Percentiles rank a stretch among this genome's conserved stretches.
Conservation (phyloP, 1,139 yeast species). For the Komagataea norvegica region DNA sequence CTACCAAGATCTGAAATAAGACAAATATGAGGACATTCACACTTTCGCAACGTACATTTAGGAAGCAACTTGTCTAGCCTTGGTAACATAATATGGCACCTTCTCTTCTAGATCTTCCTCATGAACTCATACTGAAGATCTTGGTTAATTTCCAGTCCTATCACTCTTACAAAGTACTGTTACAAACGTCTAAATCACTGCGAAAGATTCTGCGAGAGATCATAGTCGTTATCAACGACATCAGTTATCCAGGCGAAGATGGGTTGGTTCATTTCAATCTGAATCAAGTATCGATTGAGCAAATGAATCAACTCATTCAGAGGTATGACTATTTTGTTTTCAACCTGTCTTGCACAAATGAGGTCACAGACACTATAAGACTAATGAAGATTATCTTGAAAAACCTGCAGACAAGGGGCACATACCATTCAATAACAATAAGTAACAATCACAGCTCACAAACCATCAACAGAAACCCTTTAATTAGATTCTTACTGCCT, state of each 20-base stretch:
- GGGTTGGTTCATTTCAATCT: conserved; percentile 7
- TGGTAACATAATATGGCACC: neutral
- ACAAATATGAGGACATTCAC: too few relatives aligned
- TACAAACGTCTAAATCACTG: conserved; percentile 10
- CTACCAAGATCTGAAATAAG: too few relatives aligned
- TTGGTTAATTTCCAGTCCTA: conserved; percentile 11
- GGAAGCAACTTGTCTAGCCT: neutral
- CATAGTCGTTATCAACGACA: conserved; percentile 10
- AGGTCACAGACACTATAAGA: conserved; percentile 3
- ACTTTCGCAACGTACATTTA: neutral
- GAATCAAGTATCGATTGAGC: conserved; percentile 10
- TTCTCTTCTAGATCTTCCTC: conserved; percentile 15
- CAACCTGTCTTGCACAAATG: conserved; percentile 6
- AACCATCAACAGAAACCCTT: conserved; percentile 8
- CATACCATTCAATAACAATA: conserved; percentile 15
- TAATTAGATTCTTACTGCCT: conserved; percentile 17
- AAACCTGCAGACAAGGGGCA: conserved; percentile 10
- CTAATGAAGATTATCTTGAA: conserved; percentile 16
- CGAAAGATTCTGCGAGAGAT: conserved; percentile 10
- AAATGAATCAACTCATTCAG: conserved; percentile 4
- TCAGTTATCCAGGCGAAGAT: neutral
- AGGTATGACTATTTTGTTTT: conserved; percentile 17
- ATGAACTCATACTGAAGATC: conserved; percentile 15
- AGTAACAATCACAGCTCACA: conserved; percentile 2
- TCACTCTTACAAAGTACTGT: conserved; percentile 12